These are phyloP conservation scores for Corymbia maculata DNA, from an alignment of 345 rosid genomes.

Conservation along the genomic window DNA sequence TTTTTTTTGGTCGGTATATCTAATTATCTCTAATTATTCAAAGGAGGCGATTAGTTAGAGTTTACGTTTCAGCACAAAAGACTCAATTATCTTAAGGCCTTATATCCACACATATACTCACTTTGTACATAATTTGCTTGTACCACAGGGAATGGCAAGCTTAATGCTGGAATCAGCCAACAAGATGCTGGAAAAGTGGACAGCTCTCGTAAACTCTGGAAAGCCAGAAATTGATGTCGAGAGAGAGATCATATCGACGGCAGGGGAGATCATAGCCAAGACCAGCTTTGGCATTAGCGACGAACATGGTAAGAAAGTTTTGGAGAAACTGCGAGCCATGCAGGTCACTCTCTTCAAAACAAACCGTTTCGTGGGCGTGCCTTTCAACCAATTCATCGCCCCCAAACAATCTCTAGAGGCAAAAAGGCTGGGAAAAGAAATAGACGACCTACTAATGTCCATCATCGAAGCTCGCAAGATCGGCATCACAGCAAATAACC, in stretches of 20 bases:
- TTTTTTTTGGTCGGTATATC: too few relatives aligned
- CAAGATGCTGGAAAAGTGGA: conserved; percentile 71
- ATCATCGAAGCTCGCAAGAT: conserved; percentile 43
- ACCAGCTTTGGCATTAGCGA: conserved; percentile 73
- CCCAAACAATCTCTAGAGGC: conserved; percentile 45
- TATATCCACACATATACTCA: neutral
- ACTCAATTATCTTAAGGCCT: too few relatives aligned
- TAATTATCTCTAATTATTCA: too few relatives aligned
- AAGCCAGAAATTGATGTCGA: conserved; percentile 53
- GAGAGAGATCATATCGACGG: conserved; percentile 48
- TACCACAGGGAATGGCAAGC: conserved; percentile 52
- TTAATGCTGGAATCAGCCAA: conserved; percentile 77
- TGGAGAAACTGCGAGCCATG: conserved; percentile 60
- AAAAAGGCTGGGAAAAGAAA: conserved; percentile 52
- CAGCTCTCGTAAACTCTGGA: conserved; percentile 32
- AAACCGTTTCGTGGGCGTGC: conserved; percentile 83
- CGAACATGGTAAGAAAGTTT: conserved; percentile 41
- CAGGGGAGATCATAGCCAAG: conserved; percentile 83
- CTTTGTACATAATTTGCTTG: neutral
- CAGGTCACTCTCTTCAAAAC: conserved; percentile 65
- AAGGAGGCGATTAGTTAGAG: too few relatives aligned
- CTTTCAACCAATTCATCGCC: conserved; percentile 44
- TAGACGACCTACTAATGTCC: conserved; percentile 52
- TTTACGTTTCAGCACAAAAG: too few relatives aligned
- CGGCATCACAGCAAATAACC: neutral